phyloP scores from a whole-genome alignment of 2,329 filamentous ascomycete species.

The Stromatinia cepivora region DNA sequence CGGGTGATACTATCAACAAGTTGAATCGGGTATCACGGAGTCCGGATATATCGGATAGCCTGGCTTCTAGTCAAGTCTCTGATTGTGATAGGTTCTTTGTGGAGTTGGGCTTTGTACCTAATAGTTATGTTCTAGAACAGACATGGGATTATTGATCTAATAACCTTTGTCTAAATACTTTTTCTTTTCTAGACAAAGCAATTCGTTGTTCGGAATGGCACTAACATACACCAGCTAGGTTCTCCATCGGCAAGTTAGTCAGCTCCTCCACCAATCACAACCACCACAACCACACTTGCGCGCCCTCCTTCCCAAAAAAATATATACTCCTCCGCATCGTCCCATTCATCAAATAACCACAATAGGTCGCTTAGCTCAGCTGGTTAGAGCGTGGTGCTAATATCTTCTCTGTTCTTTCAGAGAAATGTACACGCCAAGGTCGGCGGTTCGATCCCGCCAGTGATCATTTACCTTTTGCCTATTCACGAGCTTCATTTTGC shows the following conservation, averaged over 20 bases:
- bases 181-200: not conserved
- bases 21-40: not conserved
- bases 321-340: rapidly evolving
- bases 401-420: not conserved
- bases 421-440: not conserved
- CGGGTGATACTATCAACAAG: too few species aligned
- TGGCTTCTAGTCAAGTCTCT: not conserved
- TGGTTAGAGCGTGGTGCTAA: slow-evolving; percentile 22
- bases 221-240: not conserved
- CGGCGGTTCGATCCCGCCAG: slow-evolving; percentile 6
- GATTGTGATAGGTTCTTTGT: not conserved
- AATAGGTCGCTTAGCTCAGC: slow-evolving; percentile 16
- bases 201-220: not conserved
- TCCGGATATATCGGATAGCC: not conserved
- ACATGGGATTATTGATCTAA: too few species aligned
- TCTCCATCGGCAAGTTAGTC: not conserved
- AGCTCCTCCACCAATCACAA: not conserved
- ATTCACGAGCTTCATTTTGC: not conserved
- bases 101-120: not conserved
- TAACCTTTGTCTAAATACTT: not conserved
- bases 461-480: not conserved
- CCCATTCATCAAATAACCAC: rapidly evolving
- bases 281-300: not conserved
- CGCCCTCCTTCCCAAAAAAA: not conserved
- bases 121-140: not conserved